Percentiles rank a stretch among this genome's conserved stretches.
These are phyloP conservation scores for Raffaelea arxii DNA, from an alignment of 2,329 filamentous ascomycete genomes.

Conservation along the genomic window DNA sequence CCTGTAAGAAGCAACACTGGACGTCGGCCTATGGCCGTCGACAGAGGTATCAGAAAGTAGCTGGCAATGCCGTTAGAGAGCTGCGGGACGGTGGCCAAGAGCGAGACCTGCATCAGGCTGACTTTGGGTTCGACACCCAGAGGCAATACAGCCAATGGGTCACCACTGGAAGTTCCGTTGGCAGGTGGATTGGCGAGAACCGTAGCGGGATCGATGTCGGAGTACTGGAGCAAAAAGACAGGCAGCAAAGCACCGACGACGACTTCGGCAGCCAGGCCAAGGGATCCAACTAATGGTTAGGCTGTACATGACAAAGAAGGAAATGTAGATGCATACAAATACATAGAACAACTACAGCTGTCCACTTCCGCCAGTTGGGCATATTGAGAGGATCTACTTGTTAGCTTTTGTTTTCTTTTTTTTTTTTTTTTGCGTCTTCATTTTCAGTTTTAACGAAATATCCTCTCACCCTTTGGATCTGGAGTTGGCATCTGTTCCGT, in stretches of 20 bases:
- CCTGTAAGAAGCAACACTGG: constrained; percentile 25
- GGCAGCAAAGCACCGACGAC: constrained; percentile 23
- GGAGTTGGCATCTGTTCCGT: constrained; percentile 7
- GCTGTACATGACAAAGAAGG: background rate
- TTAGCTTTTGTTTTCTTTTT: background rate
- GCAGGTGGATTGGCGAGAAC: constrained; percentile 11
- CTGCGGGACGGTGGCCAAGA: constrained; percentile 23
- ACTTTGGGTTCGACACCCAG: constrained; percentile 18
- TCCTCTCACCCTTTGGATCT: constrained; percentile 10
- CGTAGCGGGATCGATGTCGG: constrained; percentile 21
- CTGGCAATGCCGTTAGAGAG: constrained; percentile 24
- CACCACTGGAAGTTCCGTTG: constrained; percentile 10
- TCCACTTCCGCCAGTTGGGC: constrained; percentile 21
- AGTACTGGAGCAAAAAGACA: constrained; percentile 26
- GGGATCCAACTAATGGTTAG: constrained; percentile 4
- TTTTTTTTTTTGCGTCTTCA: background rate
- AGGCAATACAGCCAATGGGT: constrained; percentile 21
- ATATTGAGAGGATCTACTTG: constrained; percentile 21
- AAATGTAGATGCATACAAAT: constrained; percentile 8
- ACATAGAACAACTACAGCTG: constrained; percentile 19
- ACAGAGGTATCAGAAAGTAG: constrained; percentile 25
- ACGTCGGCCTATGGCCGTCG: constrained; percentile 24
- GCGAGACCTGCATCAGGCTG: constrained; percentile 18
- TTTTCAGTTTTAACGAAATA: background rate
- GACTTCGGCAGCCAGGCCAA: constrained; percentile 23